Evolutionary conservation across 306 rosid species (phyloP).

Genomic region (Acacia melanoxylon): DNA sequence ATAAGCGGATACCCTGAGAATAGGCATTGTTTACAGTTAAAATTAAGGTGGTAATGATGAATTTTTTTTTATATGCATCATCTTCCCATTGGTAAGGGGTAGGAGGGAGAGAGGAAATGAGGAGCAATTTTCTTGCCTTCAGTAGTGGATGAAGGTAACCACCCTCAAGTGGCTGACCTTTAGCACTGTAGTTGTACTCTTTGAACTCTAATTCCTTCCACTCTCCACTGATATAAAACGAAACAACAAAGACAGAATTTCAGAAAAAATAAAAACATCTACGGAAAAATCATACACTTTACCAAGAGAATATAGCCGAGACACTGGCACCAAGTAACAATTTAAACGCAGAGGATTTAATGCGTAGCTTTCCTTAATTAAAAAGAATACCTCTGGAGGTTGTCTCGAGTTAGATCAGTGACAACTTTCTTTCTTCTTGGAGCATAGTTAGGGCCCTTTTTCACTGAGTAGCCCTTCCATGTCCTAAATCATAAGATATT

Average conservation of each 20-base stretch:
- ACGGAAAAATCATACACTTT: slow-evolving; percentile 13
- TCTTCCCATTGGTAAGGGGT: background rate
- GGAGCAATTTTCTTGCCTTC: slow-evolving; percentile 60
- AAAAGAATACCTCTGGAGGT: slow-evolving; percentile 63
- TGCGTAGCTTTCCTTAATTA: background rate
- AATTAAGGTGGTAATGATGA: background rate
- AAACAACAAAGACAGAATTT: slow-evolving; percentile 13
- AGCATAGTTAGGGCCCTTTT: slow-evolving; percentile 78
- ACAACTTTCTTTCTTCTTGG: slow-evolving; percentile 74
- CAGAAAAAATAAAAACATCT: slow-evolving; percentile 26
- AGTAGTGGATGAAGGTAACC: slow-evolving; percentile 94
- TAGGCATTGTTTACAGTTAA: slow-evolving; percentile 1
- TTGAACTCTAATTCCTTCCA: slow-evolving; percentile 89
- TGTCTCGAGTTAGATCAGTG: slow-evolving; percentile 81
- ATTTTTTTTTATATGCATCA: background rate
- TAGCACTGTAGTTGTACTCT: slow-evolving; percentile 77
- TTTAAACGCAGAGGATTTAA: slow-evolving; percentile 3
- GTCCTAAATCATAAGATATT: slow-evolving; percentile 46
- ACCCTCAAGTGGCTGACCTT: slow-evolving; percentile 83
- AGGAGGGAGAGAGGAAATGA: slow-evolving; percentile 5
- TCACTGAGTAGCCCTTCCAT: slow-evolving; percentile 72
- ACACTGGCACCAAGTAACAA: background rate
- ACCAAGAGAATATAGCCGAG: background rate
- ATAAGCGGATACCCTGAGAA: slow-evolving; percentile 12
- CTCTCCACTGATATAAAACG: slow-evolving; percentile 58